These are phyloP conservation scores for Xeromyces bisporus DNA, from an alignment of 495 filamentous ascomycete genomes.

Conservation along the genomic window DNA sequence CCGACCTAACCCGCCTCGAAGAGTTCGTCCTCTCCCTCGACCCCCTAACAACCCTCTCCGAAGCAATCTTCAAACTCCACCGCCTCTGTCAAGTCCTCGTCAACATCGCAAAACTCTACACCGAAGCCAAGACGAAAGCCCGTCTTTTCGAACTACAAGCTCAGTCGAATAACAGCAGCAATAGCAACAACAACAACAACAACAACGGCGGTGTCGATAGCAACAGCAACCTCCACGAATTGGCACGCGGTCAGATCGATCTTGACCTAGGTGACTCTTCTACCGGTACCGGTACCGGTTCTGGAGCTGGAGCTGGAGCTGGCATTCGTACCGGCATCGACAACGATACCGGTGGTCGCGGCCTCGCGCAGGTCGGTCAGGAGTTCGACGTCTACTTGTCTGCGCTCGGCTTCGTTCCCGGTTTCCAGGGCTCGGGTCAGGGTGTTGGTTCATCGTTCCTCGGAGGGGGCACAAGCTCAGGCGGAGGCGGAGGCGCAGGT, in stretches of 20 bases:
- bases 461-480: constrained; percentile 2
- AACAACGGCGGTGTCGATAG: too few relatives aligned
- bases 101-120: constrained; percentile 43
- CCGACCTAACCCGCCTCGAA: constrained; percentile 35
- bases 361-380: constrained; percentile 18
- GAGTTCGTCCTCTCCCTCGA: constrained; percentile 41
- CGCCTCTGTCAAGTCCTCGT: constrained; percentile 43
- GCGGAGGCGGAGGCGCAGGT: constrained; percentile 2
- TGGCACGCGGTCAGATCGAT: too few relatives aligned
- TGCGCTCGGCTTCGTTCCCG: constrained; percentile 44
- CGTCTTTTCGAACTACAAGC: constrained; percentile 13
- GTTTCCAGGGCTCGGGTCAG: background rate
- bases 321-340: too few relatives aligned
- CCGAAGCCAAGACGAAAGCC: constrained; percentile 38
- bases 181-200: too few relatives aligned
- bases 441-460: background rate
- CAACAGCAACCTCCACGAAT: too few relatives aligned
- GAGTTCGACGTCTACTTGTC: constrained; percentile 50
- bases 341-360: background rate
- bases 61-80: constrained; percentile 40
- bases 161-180: too few relatives aligned
- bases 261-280: constrained; percentile 27
- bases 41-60: constrained; percentile 31
- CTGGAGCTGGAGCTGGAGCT: too few relatives aligned
- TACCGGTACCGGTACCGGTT: too few relatives aligned